Evolutionary conservation across 106 monocot species (phyloP).

Genomic region (Dendrobium catenatum): DNA sequence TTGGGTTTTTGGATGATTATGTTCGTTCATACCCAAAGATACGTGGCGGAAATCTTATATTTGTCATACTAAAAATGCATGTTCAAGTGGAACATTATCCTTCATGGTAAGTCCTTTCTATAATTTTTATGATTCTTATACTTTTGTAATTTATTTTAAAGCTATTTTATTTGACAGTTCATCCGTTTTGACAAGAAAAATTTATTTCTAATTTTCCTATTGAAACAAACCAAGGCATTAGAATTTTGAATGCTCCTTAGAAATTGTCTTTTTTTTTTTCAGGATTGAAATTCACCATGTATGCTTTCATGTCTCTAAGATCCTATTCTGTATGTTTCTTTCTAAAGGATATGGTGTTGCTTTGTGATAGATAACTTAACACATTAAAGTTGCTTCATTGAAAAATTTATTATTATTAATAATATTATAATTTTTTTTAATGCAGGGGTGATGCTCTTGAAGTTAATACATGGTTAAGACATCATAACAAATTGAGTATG

Average conservation of each 20-base stretch:
- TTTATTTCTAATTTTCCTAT: not conserved
- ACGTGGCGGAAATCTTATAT: slow-evolving; percentile 37
- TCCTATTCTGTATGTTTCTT: no score
- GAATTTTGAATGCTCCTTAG: no score
- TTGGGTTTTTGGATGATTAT: slow-evolving; percentile 32
- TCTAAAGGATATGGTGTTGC: no score
- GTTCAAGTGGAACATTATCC: slow-evolving; percentile 21
- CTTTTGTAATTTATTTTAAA: no score
- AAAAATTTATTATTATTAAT: not conserved
- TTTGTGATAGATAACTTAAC: no score
- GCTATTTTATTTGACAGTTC: slow-evolving; percentile 18
- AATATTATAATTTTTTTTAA: not conserved
- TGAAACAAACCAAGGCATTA: no score
- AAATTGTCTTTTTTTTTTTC: no score
- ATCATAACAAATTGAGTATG: slow-evolving; percentile 28
- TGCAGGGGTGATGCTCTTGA: slow-evolving; percentile 77
- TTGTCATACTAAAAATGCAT: slow-evolving; percentile 21
- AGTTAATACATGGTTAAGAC: slow-evolving; percentile 72
- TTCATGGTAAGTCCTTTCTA: slow-evolving; percentile 6
- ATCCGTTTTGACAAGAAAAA: no score
- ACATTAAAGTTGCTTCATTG: not conserved
- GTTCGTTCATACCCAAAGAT: slow-evolving; percentile 47
- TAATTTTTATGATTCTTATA: not conserved
- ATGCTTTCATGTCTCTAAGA: no score
- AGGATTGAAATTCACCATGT: no score